Evolutionary conservation across 2,329 filamentous ascomycete genomes (phyloP), one percentile per base, ranked within the genome.

Genomic region (Colletotrichum orchidophilum): DNA sequence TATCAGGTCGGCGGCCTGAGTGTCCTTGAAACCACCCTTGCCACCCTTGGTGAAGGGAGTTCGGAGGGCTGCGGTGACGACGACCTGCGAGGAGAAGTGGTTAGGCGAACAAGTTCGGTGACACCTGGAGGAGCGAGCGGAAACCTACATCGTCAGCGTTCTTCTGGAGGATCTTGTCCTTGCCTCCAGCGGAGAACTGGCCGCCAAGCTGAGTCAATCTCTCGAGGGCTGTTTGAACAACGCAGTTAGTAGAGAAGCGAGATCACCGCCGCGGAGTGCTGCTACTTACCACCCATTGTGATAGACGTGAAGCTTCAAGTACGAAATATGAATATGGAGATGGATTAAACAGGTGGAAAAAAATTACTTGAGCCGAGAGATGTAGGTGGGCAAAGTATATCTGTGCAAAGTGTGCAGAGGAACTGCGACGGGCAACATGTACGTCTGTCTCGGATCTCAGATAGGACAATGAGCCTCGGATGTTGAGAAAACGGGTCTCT

Each of bases 21-120:
- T 98, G 84, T 98, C 96, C 87, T 98, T 98, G 88, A 99, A 96
- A 60, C 91, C 93, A 76, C 96, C 96, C 84, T 95, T 95, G 78
- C 95, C 95, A 76, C 95, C 96, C 83, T 94, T 97, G 75, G 95
- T 97, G 83, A 98, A 91, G 78, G 96, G 90, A 18, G 94, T 97
- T 77, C 96, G 94, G 78, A 98, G 93, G 76, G 93, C 94, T 75
- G 93, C 94, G 73, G 96, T 98, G 73, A 99, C 91, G 78, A 99
- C 96, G 75, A 98, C 90, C 89, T 91, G 61, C n/a, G 6, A 24
- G 21, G 27, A 18, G 49, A 70, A 42, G 72, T 63, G 61, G 77
- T 81, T 73, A 81, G 78, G 29, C 24, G 31, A n/a, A n/a, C 26
- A 3, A 11, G 15, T 31, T 26, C 26, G 7, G 26, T 55, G 27